Evolutionary conservation across 441 rosid species (phyloP).

Genomic region (Aleurites moluccanus): DNA sequence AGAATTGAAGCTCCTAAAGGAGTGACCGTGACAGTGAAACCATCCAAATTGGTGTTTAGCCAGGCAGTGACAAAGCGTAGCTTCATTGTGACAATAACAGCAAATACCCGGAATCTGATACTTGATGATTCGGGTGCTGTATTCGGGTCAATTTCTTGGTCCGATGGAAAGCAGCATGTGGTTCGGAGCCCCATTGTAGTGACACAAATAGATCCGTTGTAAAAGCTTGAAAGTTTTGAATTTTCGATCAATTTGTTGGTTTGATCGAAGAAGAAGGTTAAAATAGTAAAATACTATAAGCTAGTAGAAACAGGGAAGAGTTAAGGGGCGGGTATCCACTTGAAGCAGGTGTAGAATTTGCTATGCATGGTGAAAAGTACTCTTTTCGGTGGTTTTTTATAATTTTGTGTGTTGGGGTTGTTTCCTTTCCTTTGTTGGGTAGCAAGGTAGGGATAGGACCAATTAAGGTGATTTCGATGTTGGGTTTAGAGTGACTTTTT

Average conservation of each 20-base stretch:
- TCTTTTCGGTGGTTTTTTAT: background rate
- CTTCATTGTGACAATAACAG: constrained; percentile 54
- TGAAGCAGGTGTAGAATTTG: constrained; percentile 21
- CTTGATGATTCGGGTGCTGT: constrained; percentile 60
- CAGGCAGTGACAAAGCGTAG: constrained; percentile 50
- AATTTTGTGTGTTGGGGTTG: background rate
- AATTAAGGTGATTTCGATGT: constrained; percentile 9
- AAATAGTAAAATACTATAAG: background rate
- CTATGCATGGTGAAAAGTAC: background rate
- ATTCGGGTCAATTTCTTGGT: constrained; percentile 75
- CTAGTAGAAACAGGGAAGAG: background rate
- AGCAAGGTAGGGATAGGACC: constrained; percentile 14
- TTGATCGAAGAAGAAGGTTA: constrained; percentile 30
- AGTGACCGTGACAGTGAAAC: constrained; percentile 58
- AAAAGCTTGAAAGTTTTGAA: constrained; percentile 16
- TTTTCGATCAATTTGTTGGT: constrained; percentile 33
- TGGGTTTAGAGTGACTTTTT: constrained; percentile 16
- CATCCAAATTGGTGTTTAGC: constrained; percentile 49
- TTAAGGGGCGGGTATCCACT: background rate
- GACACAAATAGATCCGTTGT: constrained; percentile 59
- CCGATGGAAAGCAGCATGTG: constrained; percentile 65
- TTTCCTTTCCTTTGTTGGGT: background rate
- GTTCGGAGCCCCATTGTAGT: constrained; percentile 75
- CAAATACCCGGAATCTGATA: constrained; percentile 46
- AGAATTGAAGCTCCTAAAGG: constrained; percentile 62